Evolutionary conservation across 2,329 filamentous ascomycete genomes (phyloP).

Genomic region (Penicillium sp.): DNA sequence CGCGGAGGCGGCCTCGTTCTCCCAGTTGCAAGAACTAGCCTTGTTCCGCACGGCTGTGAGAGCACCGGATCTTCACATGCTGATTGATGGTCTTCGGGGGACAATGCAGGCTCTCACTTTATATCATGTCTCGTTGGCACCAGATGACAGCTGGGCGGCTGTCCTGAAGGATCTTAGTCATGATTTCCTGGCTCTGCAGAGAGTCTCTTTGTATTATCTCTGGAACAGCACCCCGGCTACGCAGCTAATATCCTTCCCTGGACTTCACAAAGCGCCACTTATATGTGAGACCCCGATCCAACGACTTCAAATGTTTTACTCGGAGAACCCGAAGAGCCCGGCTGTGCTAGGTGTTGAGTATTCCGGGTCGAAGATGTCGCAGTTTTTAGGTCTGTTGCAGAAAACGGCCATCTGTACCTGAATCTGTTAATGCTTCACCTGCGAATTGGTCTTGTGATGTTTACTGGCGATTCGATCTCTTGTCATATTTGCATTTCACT

Average conservation of each 20-base stretch:
- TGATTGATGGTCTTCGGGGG: constrained; percentile 9
- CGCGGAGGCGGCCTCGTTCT: constrained; percentile 17
- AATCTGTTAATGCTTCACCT: background rate
- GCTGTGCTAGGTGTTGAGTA: constrained; percentile 24
- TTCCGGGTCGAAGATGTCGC: constrained; percentile 18
- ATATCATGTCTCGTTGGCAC: constrained; percentile 18
- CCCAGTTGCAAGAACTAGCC: constrained; percentile 18
- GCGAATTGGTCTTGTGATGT: background rate
- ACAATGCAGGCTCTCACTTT: constrained; percentile 17
- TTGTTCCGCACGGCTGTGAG: constrained; percentile 21
- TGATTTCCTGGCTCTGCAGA: constrained; percentile 8
- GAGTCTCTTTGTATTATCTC: constrained; percentile 23
- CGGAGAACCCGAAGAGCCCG: constrained; percentile 14
- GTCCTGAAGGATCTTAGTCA: constrained; percentile 14
- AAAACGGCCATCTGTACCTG: background rate
- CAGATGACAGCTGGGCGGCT: constrained; percentile 15
- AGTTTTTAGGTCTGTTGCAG: constrained; percentile 18
- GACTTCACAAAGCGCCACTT: constrained; percentile 12
- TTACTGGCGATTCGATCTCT: background rate
- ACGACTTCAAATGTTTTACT: constrained; percentile 16
- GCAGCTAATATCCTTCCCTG: constrained; percentile 19
- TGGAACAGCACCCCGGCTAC: constrained; percentile 20
- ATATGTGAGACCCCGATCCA: constrained; percentile 6
- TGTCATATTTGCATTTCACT: background rate
- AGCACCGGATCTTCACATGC: constrained; percentile 14